A percentile compares a stretch with the other conserved stretches of the same genome.
Conservation (phyloP, 2,329 filamentous ascomycete genomes). For the Periconia macrospinosa region DNA sequence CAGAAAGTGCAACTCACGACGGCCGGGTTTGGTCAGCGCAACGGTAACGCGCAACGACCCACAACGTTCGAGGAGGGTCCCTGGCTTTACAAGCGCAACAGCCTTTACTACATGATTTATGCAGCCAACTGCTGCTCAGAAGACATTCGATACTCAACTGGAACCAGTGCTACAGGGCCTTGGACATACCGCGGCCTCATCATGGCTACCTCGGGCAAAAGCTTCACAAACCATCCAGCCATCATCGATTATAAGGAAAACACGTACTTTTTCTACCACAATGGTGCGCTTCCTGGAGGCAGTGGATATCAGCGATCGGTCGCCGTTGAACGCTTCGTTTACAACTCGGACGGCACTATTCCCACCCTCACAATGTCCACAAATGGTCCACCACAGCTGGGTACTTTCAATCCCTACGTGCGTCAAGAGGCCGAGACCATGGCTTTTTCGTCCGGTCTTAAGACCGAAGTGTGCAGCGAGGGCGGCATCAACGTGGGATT, state of each 20-base stretch:
- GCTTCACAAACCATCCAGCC: conserved; percentile 20
- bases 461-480: conserved; percentile 16
- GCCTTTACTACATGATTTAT: conserved; percentile 17
- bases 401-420: conserved; percentile 15
- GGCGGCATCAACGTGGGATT: conserved; percentile 15
- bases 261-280: conserved; percentile 22
- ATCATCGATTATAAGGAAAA: conserved; percentile 15
- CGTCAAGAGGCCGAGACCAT: conserved; percentile 17
- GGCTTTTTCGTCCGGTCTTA: conserved; percentile 12
- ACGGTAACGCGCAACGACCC: conserved; percentile 1
- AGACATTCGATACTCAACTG: conserved; percentile 20
- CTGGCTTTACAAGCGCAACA: conserved; percentile 18
- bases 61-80: conserved; percentile 17
- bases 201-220: conserved; percentile 15
- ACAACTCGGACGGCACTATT: conserved; percentile 19
- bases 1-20: conserved; percentile 13
- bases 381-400: conserved; percentile 14
- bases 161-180: conserved; percentile 15
- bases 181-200: conserved; percentile 19
- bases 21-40: conserved; percentile 12
- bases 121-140: conserved; percentile 20
- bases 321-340: conserved; percentile 14
- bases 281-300: conserved; percentile 18
- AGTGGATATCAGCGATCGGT: conserved; percentile 19
- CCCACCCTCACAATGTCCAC: conserved; percentile 17